Percentiles rank a stretch among this genome's conserved stretches.
Conservation (phyloP, 2,329 filamentous ascomycete genomes). For the Ophiostoma sp. region DNA sequence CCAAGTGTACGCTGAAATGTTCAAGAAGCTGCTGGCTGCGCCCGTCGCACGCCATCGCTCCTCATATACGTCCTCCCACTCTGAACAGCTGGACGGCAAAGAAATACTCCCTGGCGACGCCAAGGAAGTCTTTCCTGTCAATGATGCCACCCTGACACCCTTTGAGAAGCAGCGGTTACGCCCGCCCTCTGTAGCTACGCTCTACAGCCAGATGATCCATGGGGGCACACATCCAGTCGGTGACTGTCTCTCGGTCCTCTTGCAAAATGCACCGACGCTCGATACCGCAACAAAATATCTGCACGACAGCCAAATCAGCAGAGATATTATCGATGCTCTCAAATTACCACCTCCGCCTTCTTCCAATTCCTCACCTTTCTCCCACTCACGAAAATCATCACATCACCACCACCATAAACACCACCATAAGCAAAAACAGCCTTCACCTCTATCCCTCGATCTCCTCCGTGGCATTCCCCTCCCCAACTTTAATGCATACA, state of each 20-base stretch:
- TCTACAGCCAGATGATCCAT: slow-evolving; percentile 60
- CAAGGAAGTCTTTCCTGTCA: slow-evolving; percentile 54
- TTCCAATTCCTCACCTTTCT: slow-evolving; percentile 34
- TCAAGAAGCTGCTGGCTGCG: slow-evolving; percentile 54
- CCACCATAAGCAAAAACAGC: neutral
- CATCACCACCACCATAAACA: neutral
- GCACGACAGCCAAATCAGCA: slow-evolving; percentile 43
- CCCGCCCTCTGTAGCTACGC: slow-evolving; percentile 58
- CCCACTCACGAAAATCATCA: neutral
- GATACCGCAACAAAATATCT: slow-evolving; percentile 53
- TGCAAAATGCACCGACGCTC: slow-evolving; percentile 53
- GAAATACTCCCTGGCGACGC: slow-evolving; percentile 59
- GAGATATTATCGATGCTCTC: slow-evolving; percentile 22
- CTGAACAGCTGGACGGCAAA: slow-evolving; percentile 1
- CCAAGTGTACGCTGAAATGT: slow-evolving; percentile 60
- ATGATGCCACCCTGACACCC: slow-evolving; percentile 61
- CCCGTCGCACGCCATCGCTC: slow-evolving; percentile 30
- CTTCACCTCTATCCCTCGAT: slow-evolving; percentile 27
- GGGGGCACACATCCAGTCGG: slow-evolving; percentile 51
- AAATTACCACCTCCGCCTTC: slow-evolving; percentile 26
- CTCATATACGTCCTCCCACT: neutral
- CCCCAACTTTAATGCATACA: slow-evolving; percentile 51
- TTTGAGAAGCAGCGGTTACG: slow-evolving; percentile 63
- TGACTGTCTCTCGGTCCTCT: slow-evolving; percentile 55
- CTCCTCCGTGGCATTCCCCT: slow-evolving; percentile 35